Base-by-base conservation (phyloP, 2,329 filamentous ascomycete genomes). In the Alternaria triticimaculans region DNA sequence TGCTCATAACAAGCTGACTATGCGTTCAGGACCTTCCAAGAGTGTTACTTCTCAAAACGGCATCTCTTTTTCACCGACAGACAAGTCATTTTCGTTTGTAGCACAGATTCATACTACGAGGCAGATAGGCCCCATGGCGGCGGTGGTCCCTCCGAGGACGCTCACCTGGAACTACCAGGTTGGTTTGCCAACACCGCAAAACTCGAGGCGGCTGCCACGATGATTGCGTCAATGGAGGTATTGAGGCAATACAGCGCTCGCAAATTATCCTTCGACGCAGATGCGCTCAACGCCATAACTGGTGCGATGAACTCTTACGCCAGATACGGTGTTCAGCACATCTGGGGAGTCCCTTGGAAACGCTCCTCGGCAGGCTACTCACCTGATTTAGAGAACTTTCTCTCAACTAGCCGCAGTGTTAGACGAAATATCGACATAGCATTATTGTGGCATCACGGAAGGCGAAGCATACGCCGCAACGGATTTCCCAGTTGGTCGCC, bases 391-490 rank as follows among this genome's bases (percentile, higher is more conserved):
- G 3, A 41, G 37, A 1, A 41, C 37, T 2, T 41, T 41, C 37
- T 41, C 8, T 41, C 37, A 41, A 41, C 37, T 41, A 41, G 37
- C 37, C 37, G 37, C 37, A 41, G 37, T 41, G 37, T 41, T 41
- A 41, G 37, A 18, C 37, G 37, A 1, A 1, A 41, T 41, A 41
- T 41, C 37, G 37, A 41, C 3, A 18, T 41, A 41, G 37, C 37
- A 41, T 41, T 41, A 41, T 41, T 41, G n/a, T 41, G 37, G 37
- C 0, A 6, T 3, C 37, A 41, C 37, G 0, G 1, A 0, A 0
- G 3, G 1, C 37, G 2, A 41, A 6, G 37, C 37, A 41, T 41
- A 6, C 37, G 37, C 37, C 37, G 37, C 37, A 6, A 41, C 2
- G 37, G 37, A 18, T 41, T 41, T 3, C 37, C 37, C 37, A 41